These are phyloP conservation scores for Phalaenopsis aphrodite DNA, from an alignment of 106 monocot genomes.

Conservation along the genomic window DNA sequence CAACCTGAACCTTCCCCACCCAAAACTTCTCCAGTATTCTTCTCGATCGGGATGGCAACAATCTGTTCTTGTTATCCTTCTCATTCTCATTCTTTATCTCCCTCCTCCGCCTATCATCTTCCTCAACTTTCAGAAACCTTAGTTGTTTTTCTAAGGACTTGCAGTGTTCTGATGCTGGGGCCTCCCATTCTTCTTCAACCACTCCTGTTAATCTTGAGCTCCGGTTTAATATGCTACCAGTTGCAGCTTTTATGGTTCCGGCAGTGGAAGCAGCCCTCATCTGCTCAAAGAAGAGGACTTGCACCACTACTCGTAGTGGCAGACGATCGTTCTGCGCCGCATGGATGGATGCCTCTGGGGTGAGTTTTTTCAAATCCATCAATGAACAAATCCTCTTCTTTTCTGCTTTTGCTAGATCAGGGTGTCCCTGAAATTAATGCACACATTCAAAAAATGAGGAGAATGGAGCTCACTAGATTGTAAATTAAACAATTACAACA, in stretches of 20 bases:
- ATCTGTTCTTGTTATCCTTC: constrained; percentile 14
- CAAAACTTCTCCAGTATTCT: constrained; percentile 81
- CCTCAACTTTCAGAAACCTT: constrained; percentile 24
- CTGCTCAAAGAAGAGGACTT: constrained; percentile 80
- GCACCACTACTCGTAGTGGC: constrained; percentile 72
- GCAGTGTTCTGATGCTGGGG: constrained; percentile 12
- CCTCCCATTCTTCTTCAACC: constrained; percentile 22
- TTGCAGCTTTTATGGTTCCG: background rate
- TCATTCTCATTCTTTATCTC: constrained; percentile 17
- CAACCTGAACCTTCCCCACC: constrained; percentile 35
- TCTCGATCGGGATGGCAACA: constrained; percentile 57
- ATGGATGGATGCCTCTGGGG: constrained; percentile 43
- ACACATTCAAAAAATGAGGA: too few species aligned
- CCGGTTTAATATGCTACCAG: constrained; percentile 5
- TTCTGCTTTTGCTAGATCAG: constrained; percentile 52
- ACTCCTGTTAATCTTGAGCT: constrained; percentile 19
- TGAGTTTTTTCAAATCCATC: constrained; percentile 66
- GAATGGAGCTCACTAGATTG: too few species aligned
- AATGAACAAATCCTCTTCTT: constrained; percentile 59
- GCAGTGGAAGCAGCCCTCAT: constrained; percentile 17
- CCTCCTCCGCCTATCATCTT: background rate
- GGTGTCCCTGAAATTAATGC: constrained; percentile 46
- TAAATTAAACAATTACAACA: too few species aligned
- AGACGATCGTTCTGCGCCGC: constrained; percentile 74
- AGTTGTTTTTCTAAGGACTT: constrained; percentile 29